A percentile compares a stretch with the other conserved stretches of the same genome.
Evolutionary conservation across 306 rosid species (phyloP).

Genomic region (Potentilla sterilis): DNA sequence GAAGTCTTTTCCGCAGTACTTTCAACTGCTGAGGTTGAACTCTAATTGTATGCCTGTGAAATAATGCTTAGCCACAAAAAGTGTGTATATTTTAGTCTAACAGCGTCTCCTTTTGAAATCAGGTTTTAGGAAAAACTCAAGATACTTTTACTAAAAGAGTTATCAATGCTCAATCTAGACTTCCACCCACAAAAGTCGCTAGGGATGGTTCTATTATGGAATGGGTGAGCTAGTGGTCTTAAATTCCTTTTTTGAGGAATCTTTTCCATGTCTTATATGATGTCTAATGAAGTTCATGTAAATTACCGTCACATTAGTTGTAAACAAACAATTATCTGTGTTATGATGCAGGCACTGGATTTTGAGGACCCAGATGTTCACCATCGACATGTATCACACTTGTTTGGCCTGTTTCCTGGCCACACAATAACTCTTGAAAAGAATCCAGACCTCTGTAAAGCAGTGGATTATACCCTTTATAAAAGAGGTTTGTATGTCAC

Average conservation of each 20-base stretch:
- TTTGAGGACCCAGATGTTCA: constrained; percentile 76
- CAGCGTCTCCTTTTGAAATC: constrained; percentile 22
- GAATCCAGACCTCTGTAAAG: constrained; percentile 79
- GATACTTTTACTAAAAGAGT: constrained; percentile 60
- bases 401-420: constrained; percentile 90
- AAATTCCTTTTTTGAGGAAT: neutral
- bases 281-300: constrained; percentile 5
- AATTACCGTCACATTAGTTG: constrained; percentile 6
- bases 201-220: constrained; percentile 91
- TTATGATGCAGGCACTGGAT: constrained; percentile 65
- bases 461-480: constrained; percentile 54
- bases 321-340: constrained; percentile 11
- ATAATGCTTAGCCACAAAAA: constrained; percentile 6
- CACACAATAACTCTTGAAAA: constrained; percentile 68
- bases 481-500: constrained; percentile 69
- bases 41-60: constrained; percentile 21
- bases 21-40: constrained; percentile 81
- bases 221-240: constrained; percentile 62
- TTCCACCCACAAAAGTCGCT: constrained; percentile 66
- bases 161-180: constrained; percentile 53
- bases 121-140: constrained; percentile 74
- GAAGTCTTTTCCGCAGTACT: constrained; percentile 72
- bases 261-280: constrained; percentile 16
- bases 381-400: constrained; percentile 83
- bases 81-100: constrained; percentile 6